Evolutionary conservation across 208 protist genomes (phyloP), one percentile per base, ranked within the genome.

Genomic region (Angomonas deanei): DNA sequence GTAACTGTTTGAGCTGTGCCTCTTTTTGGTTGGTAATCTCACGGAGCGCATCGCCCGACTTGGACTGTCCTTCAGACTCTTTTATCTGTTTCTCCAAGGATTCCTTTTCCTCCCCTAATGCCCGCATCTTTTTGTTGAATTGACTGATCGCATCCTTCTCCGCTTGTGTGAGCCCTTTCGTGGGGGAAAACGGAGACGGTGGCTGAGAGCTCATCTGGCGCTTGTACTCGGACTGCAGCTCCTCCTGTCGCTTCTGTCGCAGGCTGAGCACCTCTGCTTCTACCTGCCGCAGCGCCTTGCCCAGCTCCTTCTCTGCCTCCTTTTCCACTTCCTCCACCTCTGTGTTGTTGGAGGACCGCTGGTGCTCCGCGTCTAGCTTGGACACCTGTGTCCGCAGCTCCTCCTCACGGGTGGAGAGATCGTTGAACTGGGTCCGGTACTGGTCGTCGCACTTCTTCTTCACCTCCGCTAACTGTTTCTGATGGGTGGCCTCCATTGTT

Each of bases 391-490:
- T 60, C 56, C 77, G 64, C n/a, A 79, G 74, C 33, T 74, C 68
- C 54, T 68, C 66, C 34, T 54, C 55, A 1, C 62, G 61, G 19
- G 46, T 32, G 50, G 66, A 61, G 21, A 62, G 66, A 15, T 71
- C 61, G 13, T 75, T 68, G 58, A 82, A 55, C 49, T 78, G 55
- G 8, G 65, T 65, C 58, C 68, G 70, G 71, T 77, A 83, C 60
- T 30, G 53, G 17, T 74, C 62, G 36, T 84, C 80, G 65, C 72
- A 72, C 48, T 62, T 64, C 27, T 32, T 54, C 8, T 75, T 70
- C 23, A 72, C 60, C 49, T 70, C 61, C 42, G 70, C 57, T 11
- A 78, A 31, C 11, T 57, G 52, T 21, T 68, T 72, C 21, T 67
- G 53, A 24, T 58, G 52, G 50, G 66, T 60, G 27, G 57, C 59